These are phyloP conservation scores for Xylariomycetidae sp. DNA, from an alignment of 2,329 filamentous ascomycete genomes.

Conservation along the genomic window DNA sequence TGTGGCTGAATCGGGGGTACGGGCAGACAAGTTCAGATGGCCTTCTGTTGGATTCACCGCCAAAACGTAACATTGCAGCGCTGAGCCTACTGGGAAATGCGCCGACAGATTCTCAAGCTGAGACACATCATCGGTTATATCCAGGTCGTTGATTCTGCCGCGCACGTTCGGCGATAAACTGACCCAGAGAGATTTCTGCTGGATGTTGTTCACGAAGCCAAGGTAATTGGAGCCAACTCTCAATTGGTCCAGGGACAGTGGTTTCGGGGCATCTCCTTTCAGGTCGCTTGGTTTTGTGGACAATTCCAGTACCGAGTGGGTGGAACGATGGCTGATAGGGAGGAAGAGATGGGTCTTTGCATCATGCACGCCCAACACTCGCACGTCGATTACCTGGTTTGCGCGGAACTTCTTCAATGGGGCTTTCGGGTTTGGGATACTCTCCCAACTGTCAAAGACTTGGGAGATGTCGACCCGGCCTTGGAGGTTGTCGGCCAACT, in stretches of 20 bases:
- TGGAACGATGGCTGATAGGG: slow-evolving; percentile 78
- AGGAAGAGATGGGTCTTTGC: slow-evolving; percentile 86
- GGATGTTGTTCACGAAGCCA: slow-evolving; percentile 87
- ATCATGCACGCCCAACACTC: slow-evolving; percentile 82
- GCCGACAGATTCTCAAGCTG: slow-evolving; percentile 67
- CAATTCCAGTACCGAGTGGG: slow-evolving; percentile 80
- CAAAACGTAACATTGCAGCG: slow-evolving; percentile 73
- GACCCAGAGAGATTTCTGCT: slow-evolving; percentile 77
- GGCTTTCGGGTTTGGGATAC: slow-evolving; percentile 74
- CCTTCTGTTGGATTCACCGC: slow-evolving; percentile 66
- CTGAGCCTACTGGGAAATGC: slow-evolving; percentile 87
- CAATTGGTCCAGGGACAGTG: slow-evolving; percentile 67
- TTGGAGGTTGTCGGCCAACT: slow-evolving; percentile 78
- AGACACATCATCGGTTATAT: slow-evolving; percentile 81
- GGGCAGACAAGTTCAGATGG: slow-evolving; percentile 77
- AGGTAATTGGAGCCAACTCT: slow-evolving; percentile 65
- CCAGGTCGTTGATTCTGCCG: slow-evolving; percentile 74
- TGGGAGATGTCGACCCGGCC: slow-evolving; percentile 93
- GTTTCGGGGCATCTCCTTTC: slow-evolving; percentile 35
- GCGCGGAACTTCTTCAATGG: slow-evolving; percentile 70
- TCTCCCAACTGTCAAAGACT: slow-evolving; percentile 80
- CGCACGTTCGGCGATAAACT: slow-evolving; percentile 84
- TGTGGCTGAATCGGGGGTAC: slow-evolving; percentile 51
- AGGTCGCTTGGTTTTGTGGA: slow-evolving; percentile 70
- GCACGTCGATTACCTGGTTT: slow-evolving; percentile 66